Evolutionary conservation across 257 asterid genomes (phyloP), one percentile per base, ranked within the genome.

Genomic region (Salvia miltiorrhiza): DNA sequence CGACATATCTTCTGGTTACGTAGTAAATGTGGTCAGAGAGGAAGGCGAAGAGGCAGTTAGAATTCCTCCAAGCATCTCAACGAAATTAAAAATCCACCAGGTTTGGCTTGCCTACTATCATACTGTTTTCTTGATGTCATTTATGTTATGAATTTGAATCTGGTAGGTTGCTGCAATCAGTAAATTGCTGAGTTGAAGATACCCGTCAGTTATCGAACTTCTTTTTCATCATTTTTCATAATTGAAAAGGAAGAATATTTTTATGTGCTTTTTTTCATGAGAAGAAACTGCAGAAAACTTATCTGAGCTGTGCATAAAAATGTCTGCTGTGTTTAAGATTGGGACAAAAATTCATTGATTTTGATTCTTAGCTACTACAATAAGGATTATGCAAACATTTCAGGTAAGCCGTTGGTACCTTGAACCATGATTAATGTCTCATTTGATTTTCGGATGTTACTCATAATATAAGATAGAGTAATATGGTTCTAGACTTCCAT

Each of bases 11-110:
- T 84, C 86, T 30, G 99, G 99, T 28, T 93, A 84, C 75, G 81
- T 93, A 74, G 83, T 93, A 67, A 93, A 93, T 75, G 96, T 90
- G 73, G 97, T 87, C 78, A 90, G 97, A 75, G 99, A 93, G 74
- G 97, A 89, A 56, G 96, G 91, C 68, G 99, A 93, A 86, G 96
- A 87, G 80, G 93, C 96, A 33, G 92, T 93, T 39, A 83, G 96
- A 81, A 86, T 93, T 81, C 99, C 97, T 67, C 96, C 95, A 41
- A 93, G 97, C 89, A 86, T 89, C 79, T 90, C 96, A 11, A 63
- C 78, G 23, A 93, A 90, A 81, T 76, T 93, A 81, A 93, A 93
- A 77, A 68, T 79, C 55, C 99, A 93, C 78, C 99, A 93, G 99
- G 99, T 91, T 79, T 67, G 67, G 96, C 94, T 77, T 53, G 65